phyloP scores from a whole-genome alignment of 1,284 basidiomycete genomes.

The Jaminaea rosea region DNA sequence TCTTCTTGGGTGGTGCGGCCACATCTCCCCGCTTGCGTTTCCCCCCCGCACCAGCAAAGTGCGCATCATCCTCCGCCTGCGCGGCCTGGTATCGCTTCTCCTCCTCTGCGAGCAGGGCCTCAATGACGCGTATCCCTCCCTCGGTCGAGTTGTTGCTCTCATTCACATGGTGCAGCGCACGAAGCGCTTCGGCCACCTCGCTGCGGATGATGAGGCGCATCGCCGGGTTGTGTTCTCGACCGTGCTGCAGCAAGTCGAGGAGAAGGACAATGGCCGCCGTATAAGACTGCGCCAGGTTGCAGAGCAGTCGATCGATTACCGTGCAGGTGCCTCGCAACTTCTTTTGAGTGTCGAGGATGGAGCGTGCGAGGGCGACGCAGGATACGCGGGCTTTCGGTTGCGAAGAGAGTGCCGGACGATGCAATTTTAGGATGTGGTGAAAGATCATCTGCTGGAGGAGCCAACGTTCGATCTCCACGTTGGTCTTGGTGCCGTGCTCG shows the following conservation, averaged over 20 bases:
- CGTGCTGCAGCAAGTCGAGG: slow-evolving; percentile 36
- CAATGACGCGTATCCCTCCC: slow-evolving; percentile 37
- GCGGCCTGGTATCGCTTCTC: slow-evolving; percentile 32
- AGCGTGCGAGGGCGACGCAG: slow-evolving; percentile 38
- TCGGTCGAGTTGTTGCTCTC: slow-evolving; percentile 19
- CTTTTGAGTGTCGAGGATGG: slow-evolving; percentile 40
- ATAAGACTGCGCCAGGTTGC: slow-evolving; percentile 36
- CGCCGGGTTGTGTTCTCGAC: slow-evolving; percentile 14
- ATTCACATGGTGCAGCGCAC: slow-evolving; percentile 31
- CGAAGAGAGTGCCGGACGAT: slow-evolving; percentile 28
- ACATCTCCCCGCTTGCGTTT: slow-evolving; percentile 15
- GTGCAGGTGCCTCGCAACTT: slow-evolving; percentile 31
- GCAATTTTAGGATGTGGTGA: slow-evolving; percentile 36
- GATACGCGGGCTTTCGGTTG: slow-evolving; percentile 24
- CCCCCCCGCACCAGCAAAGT: not conserved
- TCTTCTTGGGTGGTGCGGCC: slow-evolving; percentile 17
- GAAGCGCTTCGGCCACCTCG: slow-evolving; percentile 37
- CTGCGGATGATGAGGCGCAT: slow-evolving; percentile 25
- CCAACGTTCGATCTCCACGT: slow-evolving; percentile 39
- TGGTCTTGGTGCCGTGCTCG: slow-evolving; percentile 14
- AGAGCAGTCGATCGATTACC: slow-evolving; percentile 35
- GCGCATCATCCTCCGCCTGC: slow-evolving; percentile 4
- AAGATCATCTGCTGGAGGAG: slow-evolving; percentile 40
- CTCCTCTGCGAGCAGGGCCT: slow-evolving; percentile 40
- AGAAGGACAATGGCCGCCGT: slow-evolving; percentile 39